phyloP scores from a whole-genome alignment of 306 rosid species.

The Cucumis cinereus region DNA sequence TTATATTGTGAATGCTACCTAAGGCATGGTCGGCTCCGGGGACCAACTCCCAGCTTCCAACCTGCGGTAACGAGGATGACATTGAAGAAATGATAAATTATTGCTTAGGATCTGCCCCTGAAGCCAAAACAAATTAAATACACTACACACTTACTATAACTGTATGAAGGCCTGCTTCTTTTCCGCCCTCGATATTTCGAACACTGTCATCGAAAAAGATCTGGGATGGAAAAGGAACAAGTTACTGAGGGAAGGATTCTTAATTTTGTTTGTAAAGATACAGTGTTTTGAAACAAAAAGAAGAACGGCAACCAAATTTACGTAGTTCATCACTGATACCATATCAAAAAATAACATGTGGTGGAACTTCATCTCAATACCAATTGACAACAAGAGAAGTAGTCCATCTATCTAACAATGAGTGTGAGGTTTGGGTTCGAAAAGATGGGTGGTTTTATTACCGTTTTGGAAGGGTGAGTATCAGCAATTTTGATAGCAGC shows the following conservation, averaged over 20 bases:
- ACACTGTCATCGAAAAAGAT: slow-evolving; percentile 74
- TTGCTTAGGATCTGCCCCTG: background rate
- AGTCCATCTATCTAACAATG: too few species aligned
- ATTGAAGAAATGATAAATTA: background rate
- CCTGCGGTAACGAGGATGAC: slow-evolving; percentile 25
- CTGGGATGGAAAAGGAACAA: slow-evolving; percentile 20
- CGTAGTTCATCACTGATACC: too few species aligned
- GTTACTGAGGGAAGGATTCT: background rate
- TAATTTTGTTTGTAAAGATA: too few species aligned
- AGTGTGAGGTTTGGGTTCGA: too few species aligned
- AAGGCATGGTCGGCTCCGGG: slow-evolving; percentile 73
- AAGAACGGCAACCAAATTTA: too few species aligned
- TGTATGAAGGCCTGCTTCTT: slow-evolving; percentile 62
- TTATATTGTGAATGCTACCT: slow-evolving; percentile 73
- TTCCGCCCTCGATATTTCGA: slow-evolving; percentile 68
- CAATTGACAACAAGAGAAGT: too few species aligned
- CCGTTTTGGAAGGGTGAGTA: background rate
- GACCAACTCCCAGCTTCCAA: slow-evolving; percentile 53
- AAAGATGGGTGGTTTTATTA: background rate
- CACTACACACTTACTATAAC: slow-evolving; percentile 44
- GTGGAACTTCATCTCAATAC: too few species aligned
- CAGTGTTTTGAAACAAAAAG: too few species aligned
- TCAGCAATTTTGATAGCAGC: background rate
- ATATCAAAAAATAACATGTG: too few species aligned
- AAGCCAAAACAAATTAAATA: background rate